Percentiles rank a stretch among this genome's conserved stretches.
Conservation (phyloP, 257 asterid genomes). For the Solanum corneliomulleri region DNA sequence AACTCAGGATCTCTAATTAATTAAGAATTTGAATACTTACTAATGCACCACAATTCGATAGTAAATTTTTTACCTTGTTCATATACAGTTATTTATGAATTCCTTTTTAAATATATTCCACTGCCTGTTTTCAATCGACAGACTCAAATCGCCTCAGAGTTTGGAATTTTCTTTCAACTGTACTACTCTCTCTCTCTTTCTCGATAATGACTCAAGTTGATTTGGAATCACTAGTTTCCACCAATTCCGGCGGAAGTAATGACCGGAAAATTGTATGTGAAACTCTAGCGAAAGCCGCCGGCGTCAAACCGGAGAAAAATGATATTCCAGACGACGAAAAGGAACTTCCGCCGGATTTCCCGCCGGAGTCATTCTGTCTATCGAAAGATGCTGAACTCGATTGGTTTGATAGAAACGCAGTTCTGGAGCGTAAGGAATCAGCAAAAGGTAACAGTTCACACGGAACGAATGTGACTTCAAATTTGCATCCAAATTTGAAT, state of each 20-base stretch:
- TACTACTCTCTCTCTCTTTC: neutral
- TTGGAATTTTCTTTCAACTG: neutral
- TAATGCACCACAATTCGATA: too few species aligned
- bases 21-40: too few species aligned
- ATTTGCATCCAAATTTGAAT: slow-evolving; percentile 13
- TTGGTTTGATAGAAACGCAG: slow-evolving; percentile 77
- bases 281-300: slow-evolving; percentile 21
- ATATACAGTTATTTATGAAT: neutral
- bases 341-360: slow-evolving; percentile 34
- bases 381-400: slow-evolving; percentile 81
- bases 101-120: neutral
- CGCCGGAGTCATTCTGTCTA: slow-evolving; percentile 82
- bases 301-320: neutral
- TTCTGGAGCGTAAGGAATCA: slow-evolving; percentile 68
- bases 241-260: slow-evolving; percentile 27
- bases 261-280: slow-evolving; percentile 46
- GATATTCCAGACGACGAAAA: slow-evolving; percentile 7
- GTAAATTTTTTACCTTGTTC: neutral
- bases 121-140: neutral
- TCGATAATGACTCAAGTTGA: slow-evolving; percentile 51
- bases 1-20: too few species aligned
- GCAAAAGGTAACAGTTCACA: slow-evolving; percentile 36
- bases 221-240: slow-evolving; percentile 26
- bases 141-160: neutral
- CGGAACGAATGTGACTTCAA: slow-evolving; percentile 12